Conservation (phyloP, 2,329 filamentous ascomycete species). For the Elsinoe batatas region DNA sequence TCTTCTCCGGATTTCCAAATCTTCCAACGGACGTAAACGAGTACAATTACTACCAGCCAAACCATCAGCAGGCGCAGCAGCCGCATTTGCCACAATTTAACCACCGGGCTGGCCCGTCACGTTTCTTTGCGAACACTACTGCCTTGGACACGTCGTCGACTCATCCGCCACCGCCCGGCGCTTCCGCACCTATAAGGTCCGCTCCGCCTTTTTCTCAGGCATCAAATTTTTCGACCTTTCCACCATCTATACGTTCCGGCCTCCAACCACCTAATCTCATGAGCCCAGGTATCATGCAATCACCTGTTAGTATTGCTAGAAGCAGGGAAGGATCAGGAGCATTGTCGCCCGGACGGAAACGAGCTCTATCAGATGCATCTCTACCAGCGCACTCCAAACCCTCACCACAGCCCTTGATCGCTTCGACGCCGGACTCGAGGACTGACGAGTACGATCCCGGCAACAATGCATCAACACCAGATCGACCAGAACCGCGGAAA, state of each 20-base stretch:
- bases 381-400: not conserved
- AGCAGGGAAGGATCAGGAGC: not conserved
- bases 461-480: not conserved
- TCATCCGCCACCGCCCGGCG: conserved; percentile 1
- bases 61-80: not conserved
- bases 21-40: not conserved
- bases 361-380: conserved; percentile 2
- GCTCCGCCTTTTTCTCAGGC: conserved; percentile 13
- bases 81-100: not conserved
- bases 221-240: not conserved
- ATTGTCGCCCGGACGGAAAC: not conserved
- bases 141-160: not conserved
- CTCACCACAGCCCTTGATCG: not conserved
- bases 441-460: not conserved
- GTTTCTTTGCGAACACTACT: not conserved
- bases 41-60: not conserved
- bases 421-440: conserved; percentile 3
- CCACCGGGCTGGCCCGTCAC: not conserved
- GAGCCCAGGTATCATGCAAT: not conserved
- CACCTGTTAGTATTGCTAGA: conserved; percentile 3
- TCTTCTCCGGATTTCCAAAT: not conserved
- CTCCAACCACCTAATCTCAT: not conserved
- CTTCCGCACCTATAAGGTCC: not conserved
- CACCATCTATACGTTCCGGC: not conserved
- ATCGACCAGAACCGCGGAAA: conserved; percentile 36